Evolutionary conservation across 768 basidiomycete species (phyloP).

Genomic region (Kwoniella mangroviensis): DNA sequence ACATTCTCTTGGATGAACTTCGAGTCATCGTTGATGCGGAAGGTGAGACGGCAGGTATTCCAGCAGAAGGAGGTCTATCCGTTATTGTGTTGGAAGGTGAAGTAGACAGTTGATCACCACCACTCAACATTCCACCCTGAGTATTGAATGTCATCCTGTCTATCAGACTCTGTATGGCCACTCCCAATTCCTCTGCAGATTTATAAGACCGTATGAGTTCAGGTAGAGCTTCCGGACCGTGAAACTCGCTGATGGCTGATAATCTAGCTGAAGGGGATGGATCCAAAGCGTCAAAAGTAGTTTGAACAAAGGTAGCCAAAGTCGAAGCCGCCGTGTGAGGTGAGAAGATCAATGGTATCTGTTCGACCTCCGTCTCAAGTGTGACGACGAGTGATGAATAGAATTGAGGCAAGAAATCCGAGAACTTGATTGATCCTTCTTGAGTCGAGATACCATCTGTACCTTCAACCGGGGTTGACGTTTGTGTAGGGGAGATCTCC

Average conservation of each 20-base stretch:
- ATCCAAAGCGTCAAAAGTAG: conserved; percentile 75
- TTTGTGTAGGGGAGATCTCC: conserved; percentile 33
- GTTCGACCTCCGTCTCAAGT: conserved; percentile 71
- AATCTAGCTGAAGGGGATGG: conserved; percentile 83
- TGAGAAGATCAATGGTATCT: conserved; percentile 79
- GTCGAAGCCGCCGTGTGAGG: conserved; percentile 78
- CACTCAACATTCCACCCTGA: conserved; percentile 42
- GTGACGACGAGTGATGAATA: conserved; percentile 70
- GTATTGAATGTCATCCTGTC: conserved; percentile 66
- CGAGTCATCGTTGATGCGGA: conserved; percentile 10
- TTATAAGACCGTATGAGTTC: conserved; percentile 74
- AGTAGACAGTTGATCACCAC: conserved; percentile 20
- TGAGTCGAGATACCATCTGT: not conserved
- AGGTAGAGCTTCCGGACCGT: conserved; percentile 68
- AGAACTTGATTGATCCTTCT: conserved; percentile 58
- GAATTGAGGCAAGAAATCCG: conserved; percentile 74
- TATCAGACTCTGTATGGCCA: conserved; percentile 72
- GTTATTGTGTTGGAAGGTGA: conserved; percentile 20
- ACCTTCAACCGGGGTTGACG: not conserved
- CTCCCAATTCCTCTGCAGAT: conserved; percentile 81
- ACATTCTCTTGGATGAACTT: conserved; percentile 17
- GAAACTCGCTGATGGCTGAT: conserved; percentile 68
- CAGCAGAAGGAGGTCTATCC: conserved; percentile 8
- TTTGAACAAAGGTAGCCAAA: conserved; percentile 74
- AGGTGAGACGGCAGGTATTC: conserved; percentile 1